These are phyloP conservation scores for Kuraishia capsulata DNA, from an alignment of 805 yeast species.

Conservation along the genomic window DNA sequence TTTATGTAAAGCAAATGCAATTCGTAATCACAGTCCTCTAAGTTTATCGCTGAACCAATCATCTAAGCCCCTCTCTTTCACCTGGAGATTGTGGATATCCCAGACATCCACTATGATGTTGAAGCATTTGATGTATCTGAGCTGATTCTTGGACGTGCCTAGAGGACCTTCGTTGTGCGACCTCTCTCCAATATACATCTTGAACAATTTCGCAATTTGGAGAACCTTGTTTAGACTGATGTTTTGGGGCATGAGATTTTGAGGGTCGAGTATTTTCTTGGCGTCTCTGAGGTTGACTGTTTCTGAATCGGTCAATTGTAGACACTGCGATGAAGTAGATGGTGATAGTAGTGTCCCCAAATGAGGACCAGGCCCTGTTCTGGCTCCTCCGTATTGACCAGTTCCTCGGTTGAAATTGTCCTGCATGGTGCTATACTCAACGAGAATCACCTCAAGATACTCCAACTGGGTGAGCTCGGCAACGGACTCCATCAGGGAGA, in stretches of 20 bases:
- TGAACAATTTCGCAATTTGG: constrained; percentile 3
- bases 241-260: neutral
- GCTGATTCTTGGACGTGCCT: too few relatives aligned
- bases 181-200: too few relatives aligned
- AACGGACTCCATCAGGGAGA: constrained; percentile 5
- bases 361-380: too few relatives aligned
- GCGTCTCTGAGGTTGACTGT: constrained; percentile 1
- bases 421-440: constrained; percentile 9
- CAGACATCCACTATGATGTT: constrained; percentile 11
- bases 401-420: constrained; percentile 2
- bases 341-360: neutral
- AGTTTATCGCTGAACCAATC: constrained; percentile 15
- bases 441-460: constrained; percentile 12
- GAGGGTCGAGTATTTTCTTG: neutral
- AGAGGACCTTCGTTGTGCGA: too few relatives aligned
- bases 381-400: too few relatives aligned
- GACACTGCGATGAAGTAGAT: neutral
- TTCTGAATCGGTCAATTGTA: neutral
- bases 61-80: constrained; percentile 13
- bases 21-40: constrained; percentile 3
- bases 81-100: constrained; percentile 5
- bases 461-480: constrained; percentile 5
- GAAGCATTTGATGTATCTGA: constrained; percentile 12
- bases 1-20: too few relatives aligned
- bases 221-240: constrained; percentile 5